Evolutionary conservation across 495 filamentous ascomycete species (phyloP).

Genomic region (Patellaria atrata): DNA sequence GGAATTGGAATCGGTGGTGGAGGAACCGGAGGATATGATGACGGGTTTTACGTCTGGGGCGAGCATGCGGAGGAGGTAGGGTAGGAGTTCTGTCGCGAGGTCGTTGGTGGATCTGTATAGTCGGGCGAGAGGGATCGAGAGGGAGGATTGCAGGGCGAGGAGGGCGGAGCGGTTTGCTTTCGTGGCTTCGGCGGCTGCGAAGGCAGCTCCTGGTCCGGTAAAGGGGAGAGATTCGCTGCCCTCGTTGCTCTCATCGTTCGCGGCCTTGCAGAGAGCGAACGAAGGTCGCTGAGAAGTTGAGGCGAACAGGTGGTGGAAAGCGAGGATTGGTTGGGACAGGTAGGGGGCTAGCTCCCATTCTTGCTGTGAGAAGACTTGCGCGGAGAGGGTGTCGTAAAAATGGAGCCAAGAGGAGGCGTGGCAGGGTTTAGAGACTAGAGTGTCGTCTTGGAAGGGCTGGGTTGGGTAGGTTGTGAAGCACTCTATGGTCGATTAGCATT

Average conservation of each 20-base stretch:
- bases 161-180: conserved; percentile 51
- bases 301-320: conserved; percentile 86
- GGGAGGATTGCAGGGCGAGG: conserved; percentile 38
- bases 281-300: conserved; percentile 31
- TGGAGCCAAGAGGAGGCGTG: conserved; percentile 84
- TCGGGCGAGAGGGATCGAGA: conserved; percentile 46
- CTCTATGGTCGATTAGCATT: conserved; percentile 26
- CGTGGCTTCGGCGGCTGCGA: conserved; percentile 55
- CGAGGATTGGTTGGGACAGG: conserved; percentile 68
- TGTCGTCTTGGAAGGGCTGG: conserved; percentile 85
- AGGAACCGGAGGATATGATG: conserved; percentile 37
- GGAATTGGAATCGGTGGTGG: conserved; percentile 53
- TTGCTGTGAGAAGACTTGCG: conserved; percentile 55
- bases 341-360: conserved; percentile 84
- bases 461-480: conserved; percentile 74
- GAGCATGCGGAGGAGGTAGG: conserved; percentile 66
- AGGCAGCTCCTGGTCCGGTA: conserved; percentile 65
- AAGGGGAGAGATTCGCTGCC: conserved; percentile 56
- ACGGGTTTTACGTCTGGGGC: conserved; percentile 85
- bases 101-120: conserved; percentile 62
- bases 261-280: not conserved
- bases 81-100: conserved; percentile 67
- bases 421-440: conserved; percentile 73
- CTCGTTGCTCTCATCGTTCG: conserved; percentile 27
- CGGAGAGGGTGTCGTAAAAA: conserved; percentile 76